Percentiles rank a stretch among this genome's conserved stretches.
phyloP scores from a whole-genome alignment of 352 stramenopile genomes.

The Vaucheria bursata region DNA sequence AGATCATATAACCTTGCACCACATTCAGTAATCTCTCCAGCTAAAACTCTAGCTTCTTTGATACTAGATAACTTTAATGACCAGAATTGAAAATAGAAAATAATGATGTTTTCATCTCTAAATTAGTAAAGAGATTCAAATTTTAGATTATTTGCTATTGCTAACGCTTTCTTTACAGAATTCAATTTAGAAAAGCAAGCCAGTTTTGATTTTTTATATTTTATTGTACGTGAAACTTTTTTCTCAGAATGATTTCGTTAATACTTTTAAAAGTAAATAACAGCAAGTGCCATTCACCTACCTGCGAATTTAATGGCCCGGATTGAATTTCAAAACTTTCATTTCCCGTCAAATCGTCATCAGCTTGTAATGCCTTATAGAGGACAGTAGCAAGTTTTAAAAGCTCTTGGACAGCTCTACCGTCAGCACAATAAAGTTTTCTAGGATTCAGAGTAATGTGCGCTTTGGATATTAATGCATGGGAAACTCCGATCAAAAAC shows the following conservation, averaged over 20 bases:
- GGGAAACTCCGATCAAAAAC: constrained; percentile 69
- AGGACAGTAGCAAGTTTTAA: constrained; percentile 84
- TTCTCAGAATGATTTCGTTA: too few species aligned
- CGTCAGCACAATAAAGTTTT: constrained; percentile 88
- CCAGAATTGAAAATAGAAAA: not conserved
- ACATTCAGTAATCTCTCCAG: constrained; percentile 81
- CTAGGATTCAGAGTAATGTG: constrained; percentile 85
- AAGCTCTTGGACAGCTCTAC: constrained; percentile 70
- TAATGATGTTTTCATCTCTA: not conserved
- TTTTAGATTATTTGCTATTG: not conserved
- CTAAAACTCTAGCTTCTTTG: constrained; percentile 75
- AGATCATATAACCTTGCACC: constrained; percentile 80
- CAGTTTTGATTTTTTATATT: too few species aligned
- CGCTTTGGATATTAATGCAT: constrained; percentile 62
- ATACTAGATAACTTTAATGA: constrained; percentile 54
- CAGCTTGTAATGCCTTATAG: constrained; percentile 67
- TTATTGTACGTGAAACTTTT: too few species aligned
- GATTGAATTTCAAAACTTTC: constrained; percentile 10
- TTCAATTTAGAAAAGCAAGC: too few species aligned
- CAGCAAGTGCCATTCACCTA: too few species aligned
- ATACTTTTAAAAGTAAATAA: too few species aligned
- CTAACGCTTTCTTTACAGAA: too few species aligned
- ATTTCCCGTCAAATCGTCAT: constrained; percentile 40
- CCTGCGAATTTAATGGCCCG: constrained; percentile 20
- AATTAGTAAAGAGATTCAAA: not conserved